phyloP scores from a whole-genome alignment of 352 stramenopile genomes.

The Pythium aquatile region DNA sequence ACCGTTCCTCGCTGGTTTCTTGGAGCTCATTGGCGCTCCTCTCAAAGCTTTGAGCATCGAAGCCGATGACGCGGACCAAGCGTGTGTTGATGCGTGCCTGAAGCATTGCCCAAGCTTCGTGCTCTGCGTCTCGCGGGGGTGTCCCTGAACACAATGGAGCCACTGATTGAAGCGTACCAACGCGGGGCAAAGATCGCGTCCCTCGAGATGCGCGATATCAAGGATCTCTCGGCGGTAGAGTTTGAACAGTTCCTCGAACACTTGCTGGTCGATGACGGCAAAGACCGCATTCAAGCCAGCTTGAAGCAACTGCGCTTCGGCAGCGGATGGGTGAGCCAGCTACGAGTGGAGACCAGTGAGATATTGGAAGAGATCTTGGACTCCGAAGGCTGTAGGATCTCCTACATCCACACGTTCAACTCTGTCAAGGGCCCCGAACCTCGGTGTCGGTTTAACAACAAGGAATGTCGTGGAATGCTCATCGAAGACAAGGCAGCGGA shows the following conservation, averaged over 20 bases:
- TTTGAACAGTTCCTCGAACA: conserved; percentile 8
- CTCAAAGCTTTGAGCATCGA: conserved; percentile 7
- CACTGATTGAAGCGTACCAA: conserved; percentile 4
- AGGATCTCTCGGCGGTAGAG: neutral
- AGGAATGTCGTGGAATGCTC: neutral
- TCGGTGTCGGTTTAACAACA: neutral
- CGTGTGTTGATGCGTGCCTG: conserved; percentile 6
- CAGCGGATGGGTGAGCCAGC: neutral
- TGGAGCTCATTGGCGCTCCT: neutral
- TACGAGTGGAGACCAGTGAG: neutral
- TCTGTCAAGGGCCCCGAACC: neutral
- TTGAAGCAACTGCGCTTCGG: conserved; percentile 6
- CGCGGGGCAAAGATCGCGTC: neutral
- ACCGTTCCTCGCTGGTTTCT: neutral
- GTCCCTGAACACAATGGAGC: neutral
- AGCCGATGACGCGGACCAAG: neutral
- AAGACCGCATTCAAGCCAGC: conserved; percentile 8
- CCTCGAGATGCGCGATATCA: conserved; percentile 12
- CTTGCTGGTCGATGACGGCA: neutral
- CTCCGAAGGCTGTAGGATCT: neutral
- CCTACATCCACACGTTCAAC: neutral
- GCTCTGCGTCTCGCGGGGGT: conserved; percentile 1
- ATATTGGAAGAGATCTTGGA: neutral
- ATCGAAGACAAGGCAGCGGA: neutral
- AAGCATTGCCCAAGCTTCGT: neutral